Conservation (phyloP, 495 filamentous ascomycete genomes). For the Penicillium psychrofluorescens region DNA sequence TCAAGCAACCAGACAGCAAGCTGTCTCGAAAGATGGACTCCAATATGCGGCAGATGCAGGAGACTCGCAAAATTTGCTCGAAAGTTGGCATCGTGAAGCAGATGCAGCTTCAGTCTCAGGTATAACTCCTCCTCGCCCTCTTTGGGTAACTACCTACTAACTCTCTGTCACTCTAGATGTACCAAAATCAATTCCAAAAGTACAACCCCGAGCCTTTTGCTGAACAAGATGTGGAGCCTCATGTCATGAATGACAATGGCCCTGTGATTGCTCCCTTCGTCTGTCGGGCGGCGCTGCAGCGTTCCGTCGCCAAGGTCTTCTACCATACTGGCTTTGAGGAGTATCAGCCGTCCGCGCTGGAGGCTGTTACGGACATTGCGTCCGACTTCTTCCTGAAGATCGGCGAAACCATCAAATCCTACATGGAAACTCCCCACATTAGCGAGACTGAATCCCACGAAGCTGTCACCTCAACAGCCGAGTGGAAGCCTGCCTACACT, state of each 20-base stretch:
- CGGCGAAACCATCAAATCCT: slow-evolving; percentile 67
- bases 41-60: slow-evolving; percentile 94
- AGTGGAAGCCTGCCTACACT: slow-evolving; percentile 62
- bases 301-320: slow-evolving; percentile 88
- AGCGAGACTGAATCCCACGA: slow-evolving; percentile 35
- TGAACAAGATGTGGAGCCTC: slow-evolving; percentile 75
- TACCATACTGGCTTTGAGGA: slow-evolving; percentile 98
- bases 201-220: slow-evolving; percentile 88
- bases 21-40: slow-evolving; percentile 75
- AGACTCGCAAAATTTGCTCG: slow-evolving; percentile 89
- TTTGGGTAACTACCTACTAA: background rate
- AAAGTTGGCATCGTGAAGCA: slow-evolving; percentile 98
- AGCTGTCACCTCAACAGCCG: slow-evolving; percentile 10
- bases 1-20: slow-evolving; percentile 67
- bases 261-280: slow-evolving; percentile 75
- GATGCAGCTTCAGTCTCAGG: slow-evolving; percentile 97
- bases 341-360: slow-evolving; percentile 88
- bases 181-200: slow-evolving; percentile 96
- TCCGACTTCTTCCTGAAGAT: slow-evolving; percentile 85
- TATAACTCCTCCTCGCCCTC: slow-evolving; percentile 30
- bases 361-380: slow-evolving; percentile 83
- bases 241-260: slow-evolving; percentile 81
- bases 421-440: slow-evolving; percentile 74
- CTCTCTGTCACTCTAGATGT: slow-evolving; percentile 54
- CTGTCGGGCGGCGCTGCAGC: slow-evolving; percentile 75